Conservation (phyloP, 2,329 filamentous ascomycete species). For the Botrytis hyacinthi region DNA sequence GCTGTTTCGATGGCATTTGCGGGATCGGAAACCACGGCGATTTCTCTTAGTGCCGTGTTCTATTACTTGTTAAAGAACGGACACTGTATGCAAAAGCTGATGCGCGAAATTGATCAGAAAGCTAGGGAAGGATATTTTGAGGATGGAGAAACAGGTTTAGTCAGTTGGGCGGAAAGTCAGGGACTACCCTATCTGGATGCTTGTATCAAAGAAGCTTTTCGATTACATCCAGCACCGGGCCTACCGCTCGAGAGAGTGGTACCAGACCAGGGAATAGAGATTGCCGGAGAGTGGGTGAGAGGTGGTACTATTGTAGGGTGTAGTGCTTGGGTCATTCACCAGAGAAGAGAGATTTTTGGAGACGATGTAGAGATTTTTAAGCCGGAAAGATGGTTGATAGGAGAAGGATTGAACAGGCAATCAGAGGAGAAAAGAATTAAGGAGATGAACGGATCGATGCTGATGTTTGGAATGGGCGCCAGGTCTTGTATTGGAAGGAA, state of each 20-base stretch:
- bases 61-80: slow-evolving; percentile 71
- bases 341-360: slow-evolving; percentile 66
- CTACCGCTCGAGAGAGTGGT: slow-evolving; percentile 72
- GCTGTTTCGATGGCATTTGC: slow-evolving; percentile 72
- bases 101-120: slow-evolving; percentile 61
- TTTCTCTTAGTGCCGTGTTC: slow-evolving; percentile 68
- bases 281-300: slow-evolving; percentile 60
- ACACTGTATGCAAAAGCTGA: slow-evolving; percentile 51
- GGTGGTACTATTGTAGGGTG: slow-evolving; percentile 74
- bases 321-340: slow-evolving; percentile 73
- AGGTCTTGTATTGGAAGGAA: slow-evolving; percentile 70
- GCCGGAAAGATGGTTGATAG: slow-evolving; percentile 65
- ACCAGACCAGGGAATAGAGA: slow-evolving; percentile 60
- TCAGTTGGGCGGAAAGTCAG: slow-evolving; percentile 68
- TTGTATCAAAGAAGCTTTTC: slow-evolving; percentile 74
- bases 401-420: slow-evolving; percentile 41
- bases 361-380: slow-evolving; percentile 62
- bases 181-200: slow-evolving; percentile 74
- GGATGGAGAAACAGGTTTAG: slow-evolving; percentile 55
- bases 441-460: slow-evolving; percentile 68
- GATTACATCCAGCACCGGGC: slow-evolving; percentile 71
- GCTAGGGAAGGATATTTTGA: slow-evolving; percentile 51
- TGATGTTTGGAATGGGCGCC: slow-evolving; percentile 71
- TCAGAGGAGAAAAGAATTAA: slow-evolving; percentile 54
- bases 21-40: slow-evolving; percentile 77